phyloP scores from a whole-genome alignment of 139 green algal genomes.

The Chlamydomonas eustigma region DNA sequence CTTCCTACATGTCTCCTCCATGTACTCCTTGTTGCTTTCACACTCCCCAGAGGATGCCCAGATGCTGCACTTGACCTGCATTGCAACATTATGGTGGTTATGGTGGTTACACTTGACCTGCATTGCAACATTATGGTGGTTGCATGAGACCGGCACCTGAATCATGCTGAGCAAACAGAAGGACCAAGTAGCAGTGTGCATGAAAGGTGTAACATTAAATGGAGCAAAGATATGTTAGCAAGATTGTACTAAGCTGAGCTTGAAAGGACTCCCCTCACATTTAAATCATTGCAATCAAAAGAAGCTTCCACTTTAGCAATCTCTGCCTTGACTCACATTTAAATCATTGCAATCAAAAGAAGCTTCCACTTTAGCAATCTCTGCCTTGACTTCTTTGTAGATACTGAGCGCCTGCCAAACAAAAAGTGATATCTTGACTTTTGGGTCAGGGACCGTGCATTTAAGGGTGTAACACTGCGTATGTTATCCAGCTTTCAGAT shows the following conservation, averaged over 20 bases:
- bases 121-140: too few species aligned
- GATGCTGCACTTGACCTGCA: background rate
- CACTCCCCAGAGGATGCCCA: background rate
- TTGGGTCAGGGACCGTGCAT: background rate
- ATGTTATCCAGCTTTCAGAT: too few species aligned
- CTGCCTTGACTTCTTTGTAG: slow-evolving; percentile 3
- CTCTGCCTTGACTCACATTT: background rate
- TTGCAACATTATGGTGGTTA: too few species aligned
- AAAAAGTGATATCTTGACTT: background rate
- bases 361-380: background rate
- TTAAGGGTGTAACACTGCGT: background rate
- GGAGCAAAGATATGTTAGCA: too few species aligned
- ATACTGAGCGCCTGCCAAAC: background rate
- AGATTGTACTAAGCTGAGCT: too few species aligned
- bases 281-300: background rate
- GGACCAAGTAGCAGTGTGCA: too few species aligned
- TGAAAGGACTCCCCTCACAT: background rate
- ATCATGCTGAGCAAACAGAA: too few species aligned
- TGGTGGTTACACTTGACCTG: too few species aligned
- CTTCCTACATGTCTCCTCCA: slow-evolving; percentile 6
- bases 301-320: background rate
- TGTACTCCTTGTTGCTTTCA: slow-evolving; percentile 9
- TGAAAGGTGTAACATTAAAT: too few species aligned
- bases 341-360: background rate
- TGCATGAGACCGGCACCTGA: too few species aligned